A percentile compares a stretch with the other conserved stretches of the same genome.
These are phyloP conservation scores for Aspergillus nomiae DNA, from an alignment of 2,329 filamentous ascomycete genomes.

Conservation along the genomic window DNA sequence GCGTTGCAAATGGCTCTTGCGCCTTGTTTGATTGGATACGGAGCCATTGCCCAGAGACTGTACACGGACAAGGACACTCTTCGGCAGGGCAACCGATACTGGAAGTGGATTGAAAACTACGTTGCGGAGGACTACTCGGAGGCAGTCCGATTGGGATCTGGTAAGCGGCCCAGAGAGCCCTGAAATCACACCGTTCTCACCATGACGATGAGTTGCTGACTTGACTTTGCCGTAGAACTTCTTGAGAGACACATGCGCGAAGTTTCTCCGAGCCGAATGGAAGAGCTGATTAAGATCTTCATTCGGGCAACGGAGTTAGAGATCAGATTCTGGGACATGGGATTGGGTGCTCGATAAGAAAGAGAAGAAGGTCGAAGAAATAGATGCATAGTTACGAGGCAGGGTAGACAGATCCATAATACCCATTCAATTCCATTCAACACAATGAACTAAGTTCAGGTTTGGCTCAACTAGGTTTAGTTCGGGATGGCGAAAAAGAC, in stretches of 20 bases:
- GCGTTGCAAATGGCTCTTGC: conserved; percentile 82
- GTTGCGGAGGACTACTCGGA: conserved; percentile 75
- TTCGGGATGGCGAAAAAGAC: not conserved
- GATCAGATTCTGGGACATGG: conserved; percentile 75
- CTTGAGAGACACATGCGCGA: conserved; percentile 74
- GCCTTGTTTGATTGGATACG: conserved; percentile 89
- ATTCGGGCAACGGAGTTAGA: conserved; percentile 82
- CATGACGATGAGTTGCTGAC: conserved; percentile 8
- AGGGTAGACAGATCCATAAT: not conserved
- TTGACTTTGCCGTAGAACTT: conserved; percentile 54
- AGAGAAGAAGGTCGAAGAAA: conserved; percentile 6
- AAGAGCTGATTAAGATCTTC: conserved; percentile 82
- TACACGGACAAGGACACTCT: conserved; percentile 62
- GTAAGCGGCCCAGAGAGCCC: conserved; percentile 48
- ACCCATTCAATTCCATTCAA: not conserved
- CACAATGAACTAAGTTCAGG: not conserved
- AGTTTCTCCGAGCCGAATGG: conserved; percentile 73
- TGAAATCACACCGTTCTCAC: not conserved
- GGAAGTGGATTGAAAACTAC: conserved; percentile 91
- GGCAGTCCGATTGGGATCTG: conserved; percentile 69
- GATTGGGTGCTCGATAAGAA: conserved; percentile 37
- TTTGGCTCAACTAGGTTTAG: not conserved
- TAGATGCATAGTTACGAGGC: not conserved
- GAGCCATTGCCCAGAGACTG: conserved; percentile 72
- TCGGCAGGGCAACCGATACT: conserved; percentile 72